Evolutionary conservation across 495 filamentous ascomycete genomes (phyloP).

Genomic region (Penicillium pulvis): DNA sequence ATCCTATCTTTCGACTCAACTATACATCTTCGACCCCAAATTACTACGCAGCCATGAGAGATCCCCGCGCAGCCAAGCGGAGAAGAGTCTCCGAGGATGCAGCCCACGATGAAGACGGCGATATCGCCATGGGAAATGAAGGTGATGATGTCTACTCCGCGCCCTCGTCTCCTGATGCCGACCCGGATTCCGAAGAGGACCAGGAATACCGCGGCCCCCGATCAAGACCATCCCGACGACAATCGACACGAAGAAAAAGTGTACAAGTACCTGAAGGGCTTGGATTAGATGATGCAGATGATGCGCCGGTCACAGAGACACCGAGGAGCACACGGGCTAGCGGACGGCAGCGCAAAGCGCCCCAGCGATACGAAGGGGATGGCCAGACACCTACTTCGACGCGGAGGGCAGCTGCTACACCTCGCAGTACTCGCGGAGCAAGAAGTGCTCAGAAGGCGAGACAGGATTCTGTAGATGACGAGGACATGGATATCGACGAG

Average conservation of each 20-base stretch:
- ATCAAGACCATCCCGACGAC: conserved; percentile 29
- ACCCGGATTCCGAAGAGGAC: conserved; percentile 17
- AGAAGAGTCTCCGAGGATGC: conserved; percentile 39
- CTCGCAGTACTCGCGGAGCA: conserved; percentile 24
- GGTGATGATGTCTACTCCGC: conserved; percentile 21
- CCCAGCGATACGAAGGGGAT: conserved; percentile 40
- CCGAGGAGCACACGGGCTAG: conserved; percentile 39
- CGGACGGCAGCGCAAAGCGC: conserved; percentile 44
- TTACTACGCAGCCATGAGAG: conserved; percentile 32
- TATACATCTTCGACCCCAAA: background rate
- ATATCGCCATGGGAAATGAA: conserved; percentile 33
- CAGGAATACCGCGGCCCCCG: conserved; percentile 21
- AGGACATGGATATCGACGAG: conserved; percentile 25
- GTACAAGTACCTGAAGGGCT: conserved; percentile 8
- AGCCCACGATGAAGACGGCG: conserved; percentile 37
- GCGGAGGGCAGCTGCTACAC: conserved; percentile 25
- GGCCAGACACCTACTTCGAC: conserved; percentile 26
- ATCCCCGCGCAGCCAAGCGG: conserved; percentile 44
- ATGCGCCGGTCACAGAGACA: conserved; percentile 22
- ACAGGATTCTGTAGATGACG: conserved; percentile 19
- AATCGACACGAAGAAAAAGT: conserved; percentile 23
- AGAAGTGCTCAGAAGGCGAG: conserved; percentile 28
- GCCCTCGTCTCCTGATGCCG: conserved; percentile 23
- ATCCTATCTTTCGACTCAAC: background rate
- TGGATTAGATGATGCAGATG: conserved; percentile 8